Conservation (phyloP, 2,329 filamentous ascomycete species). For the Fusarium staphyleae region DNA sequence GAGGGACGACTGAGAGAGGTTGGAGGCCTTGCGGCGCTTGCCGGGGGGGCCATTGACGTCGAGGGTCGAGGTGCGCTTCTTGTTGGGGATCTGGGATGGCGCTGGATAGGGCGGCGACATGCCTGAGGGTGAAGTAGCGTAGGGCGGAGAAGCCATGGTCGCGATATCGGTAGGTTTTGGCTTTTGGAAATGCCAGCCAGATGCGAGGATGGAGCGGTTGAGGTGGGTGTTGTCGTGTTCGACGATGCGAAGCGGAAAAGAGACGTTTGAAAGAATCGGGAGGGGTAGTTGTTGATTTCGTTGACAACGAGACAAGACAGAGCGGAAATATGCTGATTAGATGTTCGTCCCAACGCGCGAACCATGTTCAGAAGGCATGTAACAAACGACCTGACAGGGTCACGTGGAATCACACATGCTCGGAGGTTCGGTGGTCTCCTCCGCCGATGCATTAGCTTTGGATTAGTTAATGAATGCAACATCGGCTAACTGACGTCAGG, state of each 20-base stretch:
- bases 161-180: neutral
- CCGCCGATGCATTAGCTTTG: neutral
- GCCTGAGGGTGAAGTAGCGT: slow-evolving; percentile 57
- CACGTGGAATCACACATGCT: slow-evolving; percentile 13
- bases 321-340: neutral
- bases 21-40: slow-evolving; percentile 77
- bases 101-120: slow-evolving; percentile 63
- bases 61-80: slow-evolving; percentile 67
- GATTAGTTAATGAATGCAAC: slow-evolving; percentile 8
- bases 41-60: slow-evolving; percentile 58
- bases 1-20: slow-evolving; percentile 60
- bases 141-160: slow-evolving; percentile 64
- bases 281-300: neutral
- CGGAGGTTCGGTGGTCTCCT: slow-evolving; percentile 9
- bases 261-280: too few species aligned
- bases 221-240: neutral
- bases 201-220: neutral
- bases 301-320: neutral
- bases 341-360: slow-evolving; percentile 28
- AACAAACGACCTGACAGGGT: neutral
- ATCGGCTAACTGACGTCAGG: neutral
- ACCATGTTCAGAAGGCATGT: neutral
- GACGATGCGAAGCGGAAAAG: neutral
- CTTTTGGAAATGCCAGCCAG: neutral
- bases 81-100: slow-evolving; percentile 58